phyloP scores from a whole-genome alignment of 805 yeast species.

The Starmerella vaccinii region DNA sequence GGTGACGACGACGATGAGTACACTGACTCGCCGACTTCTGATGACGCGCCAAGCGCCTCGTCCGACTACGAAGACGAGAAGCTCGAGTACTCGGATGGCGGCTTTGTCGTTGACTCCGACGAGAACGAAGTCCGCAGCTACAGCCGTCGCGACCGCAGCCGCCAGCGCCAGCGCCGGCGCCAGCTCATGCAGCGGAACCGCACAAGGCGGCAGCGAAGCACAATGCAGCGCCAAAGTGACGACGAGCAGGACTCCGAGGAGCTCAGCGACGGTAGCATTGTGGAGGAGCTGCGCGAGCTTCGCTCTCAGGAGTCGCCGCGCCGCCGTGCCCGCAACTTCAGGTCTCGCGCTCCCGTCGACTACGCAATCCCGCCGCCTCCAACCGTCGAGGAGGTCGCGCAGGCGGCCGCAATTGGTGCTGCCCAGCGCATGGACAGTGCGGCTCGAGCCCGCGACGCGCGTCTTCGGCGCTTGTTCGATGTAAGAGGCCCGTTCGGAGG shows the following conservation, averaged over 20 bases:
- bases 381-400: conserved; percentile 22
- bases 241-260: conserved; percentile 10
- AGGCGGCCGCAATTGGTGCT: conserved; percentile 9
- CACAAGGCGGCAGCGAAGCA: neutral
- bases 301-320: conserved; percentile 14
- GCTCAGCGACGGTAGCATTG: conserved; percentile 18
- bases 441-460: conserved; percentile 3
- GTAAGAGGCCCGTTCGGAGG: conserved; percentile 99
- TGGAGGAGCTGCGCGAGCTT: conserved; percentile 23
- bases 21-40: conserved; percentile 3
- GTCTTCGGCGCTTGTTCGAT: conserved; percentile 64
- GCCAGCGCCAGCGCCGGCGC: conserved; percentile 4
- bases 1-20: conserved; percentile 14
- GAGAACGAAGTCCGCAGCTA: conserved; percentile 16
- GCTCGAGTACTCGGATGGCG: conserved; percentile 20
- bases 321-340: conserved; percentile 17
- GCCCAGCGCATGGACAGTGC: conserved; percentile 8
- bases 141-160: conserved; percentile 6
- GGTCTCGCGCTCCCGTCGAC: conserved; percentile 24
- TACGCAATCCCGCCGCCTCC: conserved; percentile 27
- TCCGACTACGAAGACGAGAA: conserved; percentile 8
- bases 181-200: neutral
- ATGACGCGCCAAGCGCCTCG: neutral
- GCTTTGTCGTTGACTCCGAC: conserved; percentile 24
- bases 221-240: neutral